Evolutionary conservation across 2,329 filamentous ascomycete species (phyloP), one percentile per base, ranked within the genome.

Genomic region (Clonostachys byssicola): DNA sequence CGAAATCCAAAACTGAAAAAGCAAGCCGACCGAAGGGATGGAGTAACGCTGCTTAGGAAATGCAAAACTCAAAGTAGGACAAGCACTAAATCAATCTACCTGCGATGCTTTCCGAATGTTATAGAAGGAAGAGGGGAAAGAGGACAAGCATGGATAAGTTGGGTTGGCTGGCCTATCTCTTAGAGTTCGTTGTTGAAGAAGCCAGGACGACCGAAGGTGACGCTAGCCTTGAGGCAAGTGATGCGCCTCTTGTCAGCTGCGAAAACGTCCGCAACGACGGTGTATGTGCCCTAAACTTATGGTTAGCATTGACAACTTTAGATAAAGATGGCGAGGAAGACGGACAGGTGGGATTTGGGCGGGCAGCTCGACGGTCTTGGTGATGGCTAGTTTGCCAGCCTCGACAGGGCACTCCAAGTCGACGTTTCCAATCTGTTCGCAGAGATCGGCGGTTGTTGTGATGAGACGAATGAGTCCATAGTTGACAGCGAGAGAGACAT

Each of bases 391-490:
- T 18, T 83, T 71, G 50, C 92, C 92, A 70, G 89, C 81, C 70
- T 95, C 75, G 49, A 99, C 78, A 43, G 94, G 94, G 69, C 94
- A 99, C 58, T 89, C 72, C 48, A 97, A 74, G 58, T 96, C 90
- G 41, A 96, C 89, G 56, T 96, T 91, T 64, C 80, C 75, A 54
- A 95, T 81, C 65, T 95, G 86, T 51, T 96, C 88, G 74, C 94
- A 99, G 36, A 97, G 80, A 62, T 96, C 87, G 59, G 86, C 84
- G 55, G 78, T 80, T 54, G 88, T 88, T 66, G 81, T 89, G 67
- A 99, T 83, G 54, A 99, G 80, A 47, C 84, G 88, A 67, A 99
- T 96, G 55, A 96, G 77, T 51, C 92, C 92, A 67, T 95, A 96
- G 73, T 96, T 96, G 71, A 99, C 92, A 55, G 85, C 80, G 39